Percentiles rank a stretch among this genome's conserved stretches.
Evolutionary conservation across 108 stramenopile species (phyloP).

Genomic region (Bacterosira constricta): DNA sequence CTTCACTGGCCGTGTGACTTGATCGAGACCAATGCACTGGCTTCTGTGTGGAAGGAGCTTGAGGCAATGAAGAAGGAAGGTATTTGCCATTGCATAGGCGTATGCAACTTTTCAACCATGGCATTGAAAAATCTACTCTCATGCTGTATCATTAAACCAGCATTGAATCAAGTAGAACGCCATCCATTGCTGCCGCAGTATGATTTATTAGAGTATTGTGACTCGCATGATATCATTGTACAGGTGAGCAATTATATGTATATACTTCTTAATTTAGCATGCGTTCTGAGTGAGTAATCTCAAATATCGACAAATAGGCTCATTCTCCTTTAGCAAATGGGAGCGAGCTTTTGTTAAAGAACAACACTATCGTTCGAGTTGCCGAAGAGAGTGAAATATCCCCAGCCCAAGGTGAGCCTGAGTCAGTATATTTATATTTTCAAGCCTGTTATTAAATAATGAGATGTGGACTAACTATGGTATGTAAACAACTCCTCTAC

Average conservation of each 20-base stretch:
- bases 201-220: conserved; percentile 71
- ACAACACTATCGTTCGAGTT: conserved; percentile 25
- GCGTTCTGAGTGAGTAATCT: too few species aligned
- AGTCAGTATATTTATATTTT: too few species aligned
- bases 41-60: conserved; percentile 75
- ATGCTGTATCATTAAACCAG: conserved; percentile 52
- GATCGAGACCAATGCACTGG: conserved; percentile 54
- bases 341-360: conserved; percentile 21
- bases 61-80: conserved; percentile 63
- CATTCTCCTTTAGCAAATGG: conserved; percentile 68
- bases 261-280: too few species aligned
- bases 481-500: too few species aligned
- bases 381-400: conserved; percentile 45
- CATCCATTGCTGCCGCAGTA: conserved; percentile 77
- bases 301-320: too few species aligned
- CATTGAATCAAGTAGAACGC: conserved; percentile 85
- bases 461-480: too few species aligned
- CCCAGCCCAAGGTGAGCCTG: conserved; percentile 53
- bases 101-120: conserved; percentile 72
- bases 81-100: conserved; percentile 61
- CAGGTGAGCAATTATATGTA: too few species aligned
- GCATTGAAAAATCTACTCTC: conserved; percentile 61
- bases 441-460: too few species aligned
- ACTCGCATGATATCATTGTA: conserved; percentile 54
- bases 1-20: conserved; percentile 86